Percentiles rank a stretch among this genome's conserved stretches.
These are phyloP conservation scores for Macrocystidia cucumis DNA, from an alignment of 1,284 basidiomycete genomes.

Conservation along the genomic window DNA sequence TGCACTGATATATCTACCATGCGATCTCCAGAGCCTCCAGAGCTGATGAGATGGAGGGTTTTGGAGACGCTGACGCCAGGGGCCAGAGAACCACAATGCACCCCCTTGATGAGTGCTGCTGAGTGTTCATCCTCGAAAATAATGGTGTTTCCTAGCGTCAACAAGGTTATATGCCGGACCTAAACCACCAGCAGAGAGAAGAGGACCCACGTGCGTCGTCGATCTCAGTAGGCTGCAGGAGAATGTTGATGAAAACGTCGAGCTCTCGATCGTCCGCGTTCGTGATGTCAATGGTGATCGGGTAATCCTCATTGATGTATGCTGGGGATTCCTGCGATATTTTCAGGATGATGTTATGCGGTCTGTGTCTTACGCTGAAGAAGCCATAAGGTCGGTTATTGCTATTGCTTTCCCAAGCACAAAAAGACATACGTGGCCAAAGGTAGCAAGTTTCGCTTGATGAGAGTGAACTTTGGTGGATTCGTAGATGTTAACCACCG, in stretches of 20 bases:
- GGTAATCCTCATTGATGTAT: slow-evolving; percentile 72
- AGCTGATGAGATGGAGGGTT: slow-evolving; percentile 50
- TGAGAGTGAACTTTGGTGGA: slow-evolving; percentile 42
- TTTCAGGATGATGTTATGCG: slow-evolving; percentile 49
- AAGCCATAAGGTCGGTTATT: no score
- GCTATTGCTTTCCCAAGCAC: no score
- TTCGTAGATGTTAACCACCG: slow-evolving; percentile 51
- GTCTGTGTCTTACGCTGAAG: slow-evolving; percentile 53
- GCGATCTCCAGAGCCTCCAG: slow-evolving; percentile 56
- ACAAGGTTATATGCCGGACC: not conserved
- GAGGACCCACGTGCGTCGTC: slow-evolving; percentile 60
- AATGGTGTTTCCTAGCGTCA: slow-evolving; percentile 52
- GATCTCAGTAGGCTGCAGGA: slow-evolving; percentile 72
- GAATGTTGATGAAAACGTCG: slow-evolving; percentile 60
- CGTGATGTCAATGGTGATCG: slow-evolving; percentile 57
- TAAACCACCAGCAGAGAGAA: slow-evolving; percentile 1
- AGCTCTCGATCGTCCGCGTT: slow-evolving; percentile 66
- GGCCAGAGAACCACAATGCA: slow-evolving; percentile 52
- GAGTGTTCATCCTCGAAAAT: slow-evolving; percentile 54
- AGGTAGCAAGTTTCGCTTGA: slow-evolving; percentile 41
- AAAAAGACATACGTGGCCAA: slow-evolving; percentile 36
- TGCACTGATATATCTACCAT: slow-evolving; percentile 72
- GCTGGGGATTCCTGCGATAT: slow-evolving; percentile 58
- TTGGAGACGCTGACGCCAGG: slow-evolving; percentile 50
- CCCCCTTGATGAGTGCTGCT: slow-evolving; percentile 64